A percentile compares a stretch with the other conserved stretches of the same genome.
Evolutionary conservation across 208 protist species (phyloP).

Genomic region (Acanthamoeba rhysodes): DNA sequence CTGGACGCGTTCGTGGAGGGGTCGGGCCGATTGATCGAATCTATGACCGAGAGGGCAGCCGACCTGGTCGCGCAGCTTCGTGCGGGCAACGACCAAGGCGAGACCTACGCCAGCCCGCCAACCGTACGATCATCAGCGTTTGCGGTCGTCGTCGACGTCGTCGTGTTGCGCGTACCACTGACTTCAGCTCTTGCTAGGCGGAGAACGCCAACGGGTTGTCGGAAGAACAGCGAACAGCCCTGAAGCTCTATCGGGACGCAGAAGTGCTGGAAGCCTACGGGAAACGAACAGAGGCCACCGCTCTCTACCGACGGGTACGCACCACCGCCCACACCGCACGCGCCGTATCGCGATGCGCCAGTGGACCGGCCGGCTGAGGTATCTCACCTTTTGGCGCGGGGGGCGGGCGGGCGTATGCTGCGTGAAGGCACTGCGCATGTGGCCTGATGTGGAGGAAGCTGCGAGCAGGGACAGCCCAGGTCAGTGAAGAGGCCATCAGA

Average conservation of each 20-base stretch:
- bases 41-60: not conserved
- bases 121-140: not conserved
- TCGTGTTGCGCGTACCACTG: no score
- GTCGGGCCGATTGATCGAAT: not conserved
- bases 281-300: not conserved
- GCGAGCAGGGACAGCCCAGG: no score
- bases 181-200: not conserved
- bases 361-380: no score
- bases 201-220: not conserved
- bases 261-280: conserved; percentile 14
- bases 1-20: not conserved
- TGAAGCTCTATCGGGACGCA: not conserved
- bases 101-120: not conserved
- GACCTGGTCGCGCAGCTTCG: not conserved
- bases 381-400: no score
- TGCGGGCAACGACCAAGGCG: not conserved
- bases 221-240: not conserved
- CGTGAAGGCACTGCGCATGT: no score
- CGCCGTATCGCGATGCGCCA: no score
- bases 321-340: no score
- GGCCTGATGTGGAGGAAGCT: no score
- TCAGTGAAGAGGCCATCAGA: no score
- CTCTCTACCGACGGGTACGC: not conserved
- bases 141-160: no score
- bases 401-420: no score